Conservation (phyloP, 75 land plant genomes). For the Larix kaempferi region DNA sequence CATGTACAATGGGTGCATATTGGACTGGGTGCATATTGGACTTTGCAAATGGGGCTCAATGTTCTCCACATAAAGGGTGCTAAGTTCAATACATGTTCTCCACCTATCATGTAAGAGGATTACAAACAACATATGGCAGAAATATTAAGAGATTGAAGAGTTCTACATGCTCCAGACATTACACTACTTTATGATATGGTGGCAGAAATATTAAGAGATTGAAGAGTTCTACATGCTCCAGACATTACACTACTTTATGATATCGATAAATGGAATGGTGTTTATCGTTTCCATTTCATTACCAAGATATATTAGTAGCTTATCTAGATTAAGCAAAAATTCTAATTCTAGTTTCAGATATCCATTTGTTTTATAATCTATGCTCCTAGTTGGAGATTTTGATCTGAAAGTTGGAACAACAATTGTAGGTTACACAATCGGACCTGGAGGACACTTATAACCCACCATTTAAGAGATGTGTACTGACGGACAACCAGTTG, state of each 20-base stretch:
- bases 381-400: not conserved
- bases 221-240: no score
- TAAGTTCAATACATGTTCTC: no score
- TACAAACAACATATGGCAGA: slow-evolving; percentile 44
- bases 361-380: no score
- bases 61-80: no score
- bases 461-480: slow-evolving; percentile 83
- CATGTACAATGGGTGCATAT: no score
- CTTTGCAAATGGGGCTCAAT: no score
- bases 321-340: not conserved
- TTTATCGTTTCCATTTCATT: slow-evolving; percentile 72
- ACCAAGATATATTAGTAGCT: slow-evolving; percentile 41
- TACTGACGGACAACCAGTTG: slow-evolving; percentile 69
- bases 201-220: no score
- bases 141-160: slow-evolving; percentile 52
- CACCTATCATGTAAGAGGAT: slow-evolving; percentile 63
- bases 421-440: slow-evolving; percentile 67
- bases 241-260: no score
- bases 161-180: slow-evolving; percentile 89
- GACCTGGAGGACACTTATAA: slow-evolving; percentile 90
- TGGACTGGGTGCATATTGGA: no score
- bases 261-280: slow-evolving; percentile 75
- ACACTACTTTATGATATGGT: no score
- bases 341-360: no score
- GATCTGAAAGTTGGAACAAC: not conserved